These are phyloP conservation scores for Diaporthe humulicola DNA, from an alignment of 2,329 filamentous ascomycete genomes.

Conservation along the genomic window DNA sequence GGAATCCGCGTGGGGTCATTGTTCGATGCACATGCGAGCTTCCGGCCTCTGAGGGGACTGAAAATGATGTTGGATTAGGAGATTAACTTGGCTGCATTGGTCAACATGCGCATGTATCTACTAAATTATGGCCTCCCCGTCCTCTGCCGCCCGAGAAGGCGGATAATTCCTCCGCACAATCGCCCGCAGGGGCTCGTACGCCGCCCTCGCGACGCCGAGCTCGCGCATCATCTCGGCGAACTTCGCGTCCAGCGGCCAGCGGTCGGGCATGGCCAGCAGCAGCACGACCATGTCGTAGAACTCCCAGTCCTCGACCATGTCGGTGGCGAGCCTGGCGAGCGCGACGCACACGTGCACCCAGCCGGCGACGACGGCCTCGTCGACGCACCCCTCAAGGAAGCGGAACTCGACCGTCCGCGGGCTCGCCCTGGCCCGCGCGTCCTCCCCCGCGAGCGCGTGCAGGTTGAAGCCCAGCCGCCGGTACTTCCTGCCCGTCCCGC, in stretches of 20 bases:
- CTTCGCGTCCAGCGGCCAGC: constrained; percentile 23
- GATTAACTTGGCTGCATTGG: neutral
- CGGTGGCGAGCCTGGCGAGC: constrained; percentile 47
- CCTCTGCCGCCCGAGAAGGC: neutral
- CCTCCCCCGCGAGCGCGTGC: constrained; percentile 53
- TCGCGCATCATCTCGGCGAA: constrained; percentile 27
- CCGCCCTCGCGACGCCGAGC: constrained; percentile 1
- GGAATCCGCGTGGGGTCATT: neutral
- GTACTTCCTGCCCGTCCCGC: constrained; percentile 49
- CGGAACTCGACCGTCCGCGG: constrained; percentile 56
- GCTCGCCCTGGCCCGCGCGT: constrained; percentile 49
- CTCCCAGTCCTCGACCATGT: constrained; percentile 27
- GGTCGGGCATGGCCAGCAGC: constrained; percentile 21
- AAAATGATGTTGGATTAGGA: neutral
- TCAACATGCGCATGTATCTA: neutral
- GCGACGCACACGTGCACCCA: constrained; percentile 52
- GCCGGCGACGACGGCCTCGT: constrained; percentile 46
- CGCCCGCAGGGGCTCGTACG: constrained; percentile 26
- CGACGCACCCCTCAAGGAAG: constrained; percentile 53
- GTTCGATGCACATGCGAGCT: neutral
- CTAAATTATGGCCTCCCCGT: neutral
- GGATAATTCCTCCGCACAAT: constrained; percentile 35
- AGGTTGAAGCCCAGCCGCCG: constrained; percentile 58
- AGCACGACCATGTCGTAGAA: constrained; percentile 34
- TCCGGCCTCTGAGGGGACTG: neutral